phyloP scores from a whole-genome alignment of 176 grass and related monocot species.

The Aegilops bicornis region DNA sequence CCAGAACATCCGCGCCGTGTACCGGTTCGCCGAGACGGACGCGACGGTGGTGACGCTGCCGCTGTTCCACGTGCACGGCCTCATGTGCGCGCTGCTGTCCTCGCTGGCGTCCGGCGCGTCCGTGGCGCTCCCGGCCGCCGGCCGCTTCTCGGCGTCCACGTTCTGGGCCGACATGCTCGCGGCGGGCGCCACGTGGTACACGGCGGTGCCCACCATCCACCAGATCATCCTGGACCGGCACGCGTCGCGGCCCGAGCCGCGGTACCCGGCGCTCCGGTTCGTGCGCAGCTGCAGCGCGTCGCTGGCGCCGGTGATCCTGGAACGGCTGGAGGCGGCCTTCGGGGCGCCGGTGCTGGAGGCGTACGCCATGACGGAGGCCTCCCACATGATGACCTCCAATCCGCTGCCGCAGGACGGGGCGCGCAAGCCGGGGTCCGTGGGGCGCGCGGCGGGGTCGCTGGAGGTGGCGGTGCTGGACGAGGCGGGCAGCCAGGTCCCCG shows the following conservation, averaged over 20 bases:
- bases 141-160: constrained; percentile 80
- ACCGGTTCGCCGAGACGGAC: constrained; percentile 56
- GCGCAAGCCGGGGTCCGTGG: constrained; percentile 61
- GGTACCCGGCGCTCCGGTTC: constrained; percentile 68
- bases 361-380: constrained; percentile 95
- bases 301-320: constrained; percentile 71
- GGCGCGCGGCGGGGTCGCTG: constrained; percentile 54
- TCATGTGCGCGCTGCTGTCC: constrained; percentile 60
- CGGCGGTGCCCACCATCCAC: constrained; percentile 86
- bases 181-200: constrained; percentile 77
- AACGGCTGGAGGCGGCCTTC: constrained; percentile 63
- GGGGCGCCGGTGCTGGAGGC: constrained; percentile 76
- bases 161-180: constrained; percentile 90
- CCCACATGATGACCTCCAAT: constrained; percentile 88
- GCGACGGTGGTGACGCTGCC: constrained; percentile 78
- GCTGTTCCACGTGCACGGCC: constrained; percentile 93
- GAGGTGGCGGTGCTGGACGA: constrained; percentile 79
- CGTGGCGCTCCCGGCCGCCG: constrained; percentile 49
- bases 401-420: constrained; percentile 61
- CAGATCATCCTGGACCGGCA: constrained; percentile 94
- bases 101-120: constrained; percentile 64
- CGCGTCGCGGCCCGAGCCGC: constrained; percentile 30
- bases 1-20: constrained; percentile 65
- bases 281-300: constrained; percentile 95
- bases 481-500: not conserved